phyloP scores from a whole-genome alignment of 805 yeast species.

The Starmerella etchellsii region DNA sequence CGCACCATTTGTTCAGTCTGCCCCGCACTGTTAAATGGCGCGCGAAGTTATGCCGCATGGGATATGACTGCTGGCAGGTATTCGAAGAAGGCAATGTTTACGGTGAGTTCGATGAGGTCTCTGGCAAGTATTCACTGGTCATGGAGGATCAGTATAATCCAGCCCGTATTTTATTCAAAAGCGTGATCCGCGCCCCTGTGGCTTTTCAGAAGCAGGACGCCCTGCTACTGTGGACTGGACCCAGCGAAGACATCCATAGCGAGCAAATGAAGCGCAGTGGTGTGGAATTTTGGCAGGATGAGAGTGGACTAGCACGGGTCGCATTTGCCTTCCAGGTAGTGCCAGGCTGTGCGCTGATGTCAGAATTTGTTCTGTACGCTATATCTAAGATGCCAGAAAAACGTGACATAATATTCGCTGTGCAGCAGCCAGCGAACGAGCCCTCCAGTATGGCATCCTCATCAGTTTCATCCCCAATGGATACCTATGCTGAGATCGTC shows the following conservation, averaged over 20 bases:
- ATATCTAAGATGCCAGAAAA: constrained; percentile 36
- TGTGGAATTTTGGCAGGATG: neutral
- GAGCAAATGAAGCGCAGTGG: neutral
- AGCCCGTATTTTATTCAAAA: constrained; percentile 45
- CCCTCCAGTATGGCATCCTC: neutral
- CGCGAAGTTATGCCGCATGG: constrained; percentile 80
- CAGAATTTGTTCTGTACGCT: constrained; percentile 68
- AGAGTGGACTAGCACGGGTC: constrained; percentile 33
- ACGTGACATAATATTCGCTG: constrained; percentile 5
- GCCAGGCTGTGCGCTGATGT: constrained; percentile 71
- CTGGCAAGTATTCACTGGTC: constrained; percentile 37
- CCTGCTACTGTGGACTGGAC: constrained; percentile 84
- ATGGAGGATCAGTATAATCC: constrained; percentile 57
- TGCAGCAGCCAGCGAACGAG: constrained; percentile 6
- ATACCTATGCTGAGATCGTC: constrained; percentile 59
- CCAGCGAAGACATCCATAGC: constrained; percentile 25
- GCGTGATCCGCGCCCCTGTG: constrained; percentile 56
- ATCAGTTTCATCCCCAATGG: constrained; percentile 7
- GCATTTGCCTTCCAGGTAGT: constrained; percentile 89
- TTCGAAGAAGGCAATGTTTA: constrained; percentile 84
- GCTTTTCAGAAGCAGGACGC: constrained; percentile 92
- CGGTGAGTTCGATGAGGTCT: constrained; percentile 42
- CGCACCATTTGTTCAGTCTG: constrained; percentile 28
- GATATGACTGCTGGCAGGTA: constrained; percentile 78
- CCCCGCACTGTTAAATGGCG: constrained; percentile 44